Conservation (phyloP, 2,329 filamentous ascomycete species). For the Fusarium buharicum region DNA sequence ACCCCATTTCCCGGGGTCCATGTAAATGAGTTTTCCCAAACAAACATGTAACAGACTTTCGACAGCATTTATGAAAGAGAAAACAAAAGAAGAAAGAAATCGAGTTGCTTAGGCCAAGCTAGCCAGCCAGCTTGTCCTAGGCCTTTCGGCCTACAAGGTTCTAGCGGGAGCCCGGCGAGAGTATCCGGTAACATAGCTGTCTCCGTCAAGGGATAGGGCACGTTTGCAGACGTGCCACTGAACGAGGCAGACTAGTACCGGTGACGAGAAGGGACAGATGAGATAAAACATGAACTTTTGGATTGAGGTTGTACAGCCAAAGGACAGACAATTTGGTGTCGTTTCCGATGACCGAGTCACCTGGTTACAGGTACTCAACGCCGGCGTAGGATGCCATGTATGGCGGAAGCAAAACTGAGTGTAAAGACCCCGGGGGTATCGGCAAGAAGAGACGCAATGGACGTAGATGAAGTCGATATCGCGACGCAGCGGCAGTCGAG, state of each 20-base stretch:
- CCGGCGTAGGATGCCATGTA: constrained; percentile 36
- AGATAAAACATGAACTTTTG: constrained; percentile 19
- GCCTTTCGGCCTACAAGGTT: not conserved
- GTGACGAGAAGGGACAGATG: not conserved
- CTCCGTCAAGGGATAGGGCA: not conserved
- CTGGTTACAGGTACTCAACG: constrained; percentile 29
- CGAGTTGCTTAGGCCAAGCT: constrained; percentile 6
- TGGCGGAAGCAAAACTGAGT: constrained; percentile 11
- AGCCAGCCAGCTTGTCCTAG: constrained; percentile 12
- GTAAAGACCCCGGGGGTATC: constrained; percentile 30
- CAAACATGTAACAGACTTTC: constrained; percentile 17
- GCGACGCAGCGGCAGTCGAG: constrained; percentile 32
- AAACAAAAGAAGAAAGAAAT: not conserved
- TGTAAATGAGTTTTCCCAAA: constrained; percentile 39
- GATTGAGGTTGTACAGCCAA: constrained; percentile 8
- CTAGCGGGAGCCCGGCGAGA: too few relatives aligned
- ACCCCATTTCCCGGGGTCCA: constrained; percentile 23
- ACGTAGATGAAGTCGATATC: constrained; percentile 22
- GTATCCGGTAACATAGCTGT: not conserved
- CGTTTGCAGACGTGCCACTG: not conserved
- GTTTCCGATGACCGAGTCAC: constrained; percentile 16
- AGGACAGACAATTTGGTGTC: constrained; percentile 26
- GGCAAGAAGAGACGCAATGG: constrained; percentile 29
- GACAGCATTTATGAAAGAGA: constrained; percentile 18
- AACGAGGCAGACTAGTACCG: not conserved